Base-by-base conservation (phyloP, 352 stramenopile genomes). In the Pythium grandisporangium region DNA sequence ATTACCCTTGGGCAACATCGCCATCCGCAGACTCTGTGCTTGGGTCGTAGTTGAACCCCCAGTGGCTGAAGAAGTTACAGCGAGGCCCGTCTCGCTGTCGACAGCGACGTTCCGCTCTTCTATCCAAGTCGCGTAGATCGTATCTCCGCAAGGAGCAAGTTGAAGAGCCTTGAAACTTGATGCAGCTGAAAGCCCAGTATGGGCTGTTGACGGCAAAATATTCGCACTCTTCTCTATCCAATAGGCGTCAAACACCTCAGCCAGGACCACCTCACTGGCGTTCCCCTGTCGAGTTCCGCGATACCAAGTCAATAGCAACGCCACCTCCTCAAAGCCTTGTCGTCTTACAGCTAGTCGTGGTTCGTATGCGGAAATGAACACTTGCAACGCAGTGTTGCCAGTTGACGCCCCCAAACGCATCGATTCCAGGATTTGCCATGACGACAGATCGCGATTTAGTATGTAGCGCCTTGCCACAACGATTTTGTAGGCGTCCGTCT, bases 391-490 rank as follows among this genome's bases (percentile, higher is more conserved):
- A 6, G 59, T 21, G 13, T 42, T n/a, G n/a, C n/a, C 58, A 2
- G 57, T 51, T 1, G 53, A 63, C 7, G 58, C 52, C 0, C 67
- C 47, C 2, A 60, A 53, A 1, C n/a, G n/a, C n/a, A n/a, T n/a
- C n/a, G n/a, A n/a, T n/a, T 62, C 32, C 16, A 86, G 37, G 13
- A 70, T 79, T 2, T 48, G 63, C 73, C 73, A 86, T 4, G 66
- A 66, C 0, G 70, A 82, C 7, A 29, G 40, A 48, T 86, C 73
- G 2, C 67, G 63, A n/a, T 41, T 77, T 34, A 80, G 55, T 16
- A 84, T 56, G 29, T 70, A 79, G 0, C 70, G 63, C 26, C 58
- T 50, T 3, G 59, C 61, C 1, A 86, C 49, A 4, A 81, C 48
- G 39, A 87, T 56, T 19, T 71, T 54, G 30, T 84, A 84, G 5